Evolutionary conservation across 352 stramenopile genomes (phyloP), one percentile per base, ranked within the genome.

Genomic region (Proteromonas lacertae): DNA sequence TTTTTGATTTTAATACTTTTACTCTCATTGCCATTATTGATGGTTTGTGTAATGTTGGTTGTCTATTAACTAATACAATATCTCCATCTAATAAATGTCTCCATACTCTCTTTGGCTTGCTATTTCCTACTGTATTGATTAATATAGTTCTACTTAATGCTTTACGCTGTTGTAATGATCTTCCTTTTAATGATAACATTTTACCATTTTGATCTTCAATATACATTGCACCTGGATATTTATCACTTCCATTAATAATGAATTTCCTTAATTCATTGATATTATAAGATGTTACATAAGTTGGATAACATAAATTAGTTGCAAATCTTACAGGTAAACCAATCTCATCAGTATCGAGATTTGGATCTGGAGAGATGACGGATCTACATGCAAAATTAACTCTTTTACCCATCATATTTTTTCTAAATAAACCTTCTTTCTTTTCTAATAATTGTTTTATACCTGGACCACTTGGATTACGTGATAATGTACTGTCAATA

Each of bases 31-130:
- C 86, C 89, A 99, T 99, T 62, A 99, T 96, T 51, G 72, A 84
- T 8, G 86, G 83, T 59, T 99, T 99, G 62, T 99, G 89, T 17
- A 99, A 57, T n/a, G 86, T 95, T 29, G 89, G 89, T 65, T 99
- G 64, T 43, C 88, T 73, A 64, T 99, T 98, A 62, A 96, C 90
- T 17, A 99, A 56, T 46, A 99, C 73, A 45, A 92, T 78, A 49
- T 99, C 88, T 13, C 86, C 84, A 40, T 91, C 82, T 42, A 78
- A 63, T 18, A 98, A 53, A 55, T 99, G 86, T 25, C 88, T 60
- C 59, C 81, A 94, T 29, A 97, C 86, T 21, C 75, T 79, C 50
- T 90, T 88, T n/a, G n/a, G n/a, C n/a, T n/a, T n/a, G n/a, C n/a
- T n/a, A n/a, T n/a, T n/a, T n/a, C n/a, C n/a, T n/a, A n/a, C n/a